Conservation (phyloP, 352 stramenopile genomes). For the Phytophthora constricta region DNA sequence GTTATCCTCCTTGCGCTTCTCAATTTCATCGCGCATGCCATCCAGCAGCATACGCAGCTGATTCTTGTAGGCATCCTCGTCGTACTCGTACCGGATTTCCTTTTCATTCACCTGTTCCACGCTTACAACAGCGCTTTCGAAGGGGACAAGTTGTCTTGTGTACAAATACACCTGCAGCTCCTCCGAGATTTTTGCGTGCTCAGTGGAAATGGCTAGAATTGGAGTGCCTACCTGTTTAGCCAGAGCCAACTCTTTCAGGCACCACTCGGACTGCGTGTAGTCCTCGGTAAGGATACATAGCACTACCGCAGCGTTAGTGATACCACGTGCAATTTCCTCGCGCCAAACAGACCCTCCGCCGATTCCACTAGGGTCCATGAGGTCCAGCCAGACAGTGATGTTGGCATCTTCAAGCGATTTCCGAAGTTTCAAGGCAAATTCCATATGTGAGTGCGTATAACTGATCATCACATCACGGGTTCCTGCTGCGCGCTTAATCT, state of each 20-base stretch:
- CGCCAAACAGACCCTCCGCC: conserved; percentile 78
- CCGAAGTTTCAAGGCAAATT: conserved; percentile 81
- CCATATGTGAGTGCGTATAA: conserved; percentile 83
- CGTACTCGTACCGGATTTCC: conserved; percentile 68
- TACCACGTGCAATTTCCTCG: conserved; percentile 80
- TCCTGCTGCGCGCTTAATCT: conserved; percentile 77
- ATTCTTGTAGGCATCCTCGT: conserved; percentile 72
- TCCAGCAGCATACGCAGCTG: conserved; percentile 78
- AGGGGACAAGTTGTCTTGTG: conserved; percentile 82
- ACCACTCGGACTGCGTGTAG: conserved; percentile 82
- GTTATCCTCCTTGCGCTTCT: conserved; percentile 78
- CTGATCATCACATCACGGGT: conserved; percentile 88
- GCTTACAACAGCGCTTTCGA: conserved; percentile 68
- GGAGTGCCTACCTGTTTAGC: conserved; percentile 85
- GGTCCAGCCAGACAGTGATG: conserved; percentile 83
- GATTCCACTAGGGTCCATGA: conserved; percentile 88
- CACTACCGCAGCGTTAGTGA: conserved; percentile 73
- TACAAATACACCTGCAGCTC: conserved; percentile 89
- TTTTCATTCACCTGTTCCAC: conserved; percentile 50
- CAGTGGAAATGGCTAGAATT: conserved; percentile 80
- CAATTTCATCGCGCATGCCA: conserved; percentile 82
- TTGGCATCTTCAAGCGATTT: conserved; percentile 71
- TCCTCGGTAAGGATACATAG: conserved; percentile 84
- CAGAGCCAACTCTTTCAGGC: conserved; percentile 77
- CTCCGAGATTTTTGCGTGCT: conserved; percentile 74